Base-by-base conservation (phyloP, 1,284 basidiomycete species). In the Heterobasidion irregulare region DNA sequence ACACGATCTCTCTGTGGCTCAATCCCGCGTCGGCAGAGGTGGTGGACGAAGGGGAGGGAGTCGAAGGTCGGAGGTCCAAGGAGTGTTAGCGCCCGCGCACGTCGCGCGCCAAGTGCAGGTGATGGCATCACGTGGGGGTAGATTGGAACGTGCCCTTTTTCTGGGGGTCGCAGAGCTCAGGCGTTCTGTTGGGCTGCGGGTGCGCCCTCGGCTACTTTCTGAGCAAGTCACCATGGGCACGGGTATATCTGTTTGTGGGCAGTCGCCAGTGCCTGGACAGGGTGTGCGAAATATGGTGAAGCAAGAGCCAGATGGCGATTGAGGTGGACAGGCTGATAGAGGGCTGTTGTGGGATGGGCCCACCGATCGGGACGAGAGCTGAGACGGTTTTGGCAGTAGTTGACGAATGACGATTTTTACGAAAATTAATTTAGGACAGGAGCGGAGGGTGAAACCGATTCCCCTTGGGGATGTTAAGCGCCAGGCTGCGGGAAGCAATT, bases 81-180 rank as follows among this genome's bases (percentile, higher is more conserved):
- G 44, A 38, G 41, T 50, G 7, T 51, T 60, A 10, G 38, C 54
- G 0, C 59, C 56, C 19, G 26, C 51, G 15, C 58, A 60, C 43
- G 33, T 60, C 47, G 59, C 48, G 12, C 53, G 53, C 41, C 48
- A 53, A 10, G 43, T 47, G 8, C 19, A 43, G 41, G 55, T 7
- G 38, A 8, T 41, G 34, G 50, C 52, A 16, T 48, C 48, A 50
- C 48, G 48, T 50, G 48, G 35, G 34, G 49, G 13, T 9, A 2
- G n/a, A 12, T 41, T 41, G 38, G n/a, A n/a, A 12, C 49, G 49
- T 33, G 26, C 49, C 49, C 34, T 50, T n/a, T 36, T 33, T 15
- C n/a, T 36, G 12, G 7, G 12, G 15, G 19, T 48, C 26, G 26
- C 49, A 16, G 26, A n/a, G 18, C 26, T 50, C 13, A 18, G 47